Conservation (phyloP, 2,329 filamentous ascomycete species). For the Daldinia eschscholtzii region DNA sequence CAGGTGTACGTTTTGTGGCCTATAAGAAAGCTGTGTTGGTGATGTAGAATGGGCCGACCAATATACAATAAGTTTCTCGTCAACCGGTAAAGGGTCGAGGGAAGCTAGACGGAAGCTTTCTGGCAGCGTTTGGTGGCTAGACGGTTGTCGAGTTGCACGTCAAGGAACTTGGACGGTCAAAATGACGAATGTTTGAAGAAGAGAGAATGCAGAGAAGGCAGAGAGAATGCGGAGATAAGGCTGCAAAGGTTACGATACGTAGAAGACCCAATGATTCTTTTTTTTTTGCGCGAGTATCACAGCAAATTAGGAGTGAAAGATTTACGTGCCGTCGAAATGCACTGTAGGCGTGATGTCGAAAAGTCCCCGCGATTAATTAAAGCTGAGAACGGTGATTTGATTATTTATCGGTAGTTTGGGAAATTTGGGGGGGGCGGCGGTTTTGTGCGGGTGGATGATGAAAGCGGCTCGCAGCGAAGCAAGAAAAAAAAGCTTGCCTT, state of each 20-base stretch:
- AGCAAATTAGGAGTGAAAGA: slow-evolving; percentile 9
- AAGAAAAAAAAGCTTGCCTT: slow-evolving; percentile 38
- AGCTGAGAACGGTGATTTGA: slow-evolving; percentile 19
- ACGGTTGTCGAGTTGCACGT: slow-evolving; percentile 17
- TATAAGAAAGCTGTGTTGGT: slow-evolving; percentile 1
- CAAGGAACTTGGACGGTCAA: slow-evolving; percentile 23
- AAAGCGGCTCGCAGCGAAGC: slow-evolving; percentile 48
- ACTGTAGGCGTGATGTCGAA: slow-evolving; percentile 14
- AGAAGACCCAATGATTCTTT: slow-evolving; percentile 16
- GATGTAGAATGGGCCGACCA: slow-evolving; percentile 3
- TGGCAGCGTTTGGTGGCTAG: slow-evolving; percentile 14
- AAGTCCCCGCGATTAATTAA: slow-evolving; percentile 36
- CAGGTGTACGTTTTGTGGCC: slow-evolving; percentile 31
- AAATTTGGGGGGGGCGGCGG: slow-evolving; percentile 32
- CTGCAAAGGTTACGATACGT: slow-evolving; percentile 21
- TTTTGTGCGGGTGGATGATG: slow-evolving; percentile 49
- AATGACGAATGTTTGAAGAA: slow-evolving; percentile 12
- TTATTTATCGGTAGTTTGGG: slow-evolving; percentile 37
- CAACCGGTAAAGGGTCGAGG: slow-evolving; percentile 4
- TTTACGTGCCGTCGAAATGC: slow-evolving; percentile 36
- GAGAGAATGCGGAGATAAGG: slow-evolving; percentile 43
- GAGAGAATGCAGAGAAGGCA: slow-evolving; percentile 39
- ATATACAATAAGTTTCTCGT: neutral
- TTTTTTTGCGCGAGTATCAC: slow-evolving; percentile 18
- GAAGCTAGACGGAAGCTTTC: slow-evolving; percentile 16